Base-by-base conservation (phyloP, 208 protist genomes). In the Porcisia hertigi region DNA sequence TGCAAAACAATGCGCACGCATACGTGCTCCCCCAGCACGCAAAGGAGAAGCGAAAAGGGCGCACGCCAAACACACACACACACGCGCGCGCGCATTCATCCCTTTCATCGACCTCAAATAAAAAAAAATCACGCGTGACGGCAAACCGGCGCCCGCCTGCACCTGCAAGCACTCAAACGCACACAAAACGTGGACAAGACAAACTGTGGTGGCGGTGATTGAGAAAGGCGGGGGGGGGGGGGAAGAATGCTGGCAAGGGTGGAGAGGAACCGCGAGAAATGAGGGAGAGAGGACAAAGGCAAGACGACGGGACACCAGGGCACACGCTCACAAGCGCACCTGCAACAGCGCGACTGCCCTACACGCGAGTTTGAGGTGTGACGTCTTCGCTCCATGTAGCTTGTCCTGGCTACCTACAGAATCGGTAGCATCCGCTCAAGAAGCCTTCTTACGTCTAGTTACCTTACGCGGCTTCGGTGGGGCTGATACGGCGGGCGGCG, bases 391-490 rank as follows among this genome's bases (percentile, higher is more conserved):
- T 36, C 12, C 8, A n/a, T 16, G 9, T 57, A 20, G 8, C 30
- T 62, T 73, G 62, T 25, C 41, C 43, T 58, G 20, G 39, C 3
- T 5, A 18, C 20, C 54, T 73, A 73, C 11, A 30, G 69, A 49
- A 1, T 66, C 59, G 20, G 71, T 8, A 30, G 43, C 30, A 23
- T 39, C 36, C 8, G 8, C 8, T 2, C 23, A 67, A 11, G 36
- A 9, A 3, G 5, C 14, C 25, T 75, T 73, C 73, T 78, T 82
- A 25, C 71, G 69, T 20, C 81, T 71, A 58, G 71, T 73, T 34
- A 81, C 67, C 63, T 85, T 85, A 11, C 81, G 81, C n/a, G 81
- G 81, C 41, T 45, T 71, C 34, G 55, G 53, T 54, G 75, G 71
- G 0, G 45, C 53, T 1, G 66, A 54, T 23, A 65, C 41, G 20